phyloP scores from a whole-genome alignment of 208 protist species.

The Acanthamoeba triangularis region DNA sequence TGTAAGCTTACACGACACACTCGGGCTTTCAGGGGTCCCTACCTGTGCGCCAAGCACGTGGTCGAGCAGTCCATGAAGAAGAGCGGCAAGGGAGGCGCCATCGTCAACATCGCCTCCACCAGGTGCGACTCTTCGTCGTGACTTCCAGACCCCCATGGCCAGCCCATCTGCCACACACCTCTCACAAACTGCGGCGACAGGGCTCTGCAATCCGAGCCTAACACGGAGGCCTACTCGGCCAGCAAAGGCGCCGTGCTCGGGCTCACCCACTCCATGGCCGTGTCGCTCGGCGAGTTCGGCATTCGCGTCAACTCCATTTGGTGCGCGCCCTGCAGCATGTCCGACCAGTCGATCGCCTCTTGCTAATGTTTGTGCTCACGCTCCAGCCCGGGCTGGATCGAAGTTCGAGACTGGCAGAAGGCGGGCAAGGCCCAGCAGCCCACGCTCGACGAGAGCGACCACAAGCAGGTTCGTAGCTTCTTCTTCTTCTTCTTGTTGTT shows the following conservation, averaged over 20 bases:
- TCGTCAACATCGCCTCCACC: conserved; percentile 66
- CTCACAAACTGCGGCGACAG: neutral
- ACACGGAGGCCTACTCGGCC: conserved; percentile 67
- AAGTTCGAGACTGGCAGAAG: conserved; percentile 44
- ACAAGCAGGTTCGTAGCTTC: conserved; percentile 66
- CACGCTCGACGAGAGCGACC: conserved; percentile 39
- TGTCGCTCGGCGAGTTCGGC: conserved; percentile 24
- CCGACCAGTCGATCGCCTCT: neutral
- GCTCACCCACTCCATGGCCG: conserved; percentile 55
- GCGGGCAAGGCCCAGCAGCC: conserved; percentile 2
- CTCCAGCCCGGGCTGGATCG: conserved; percentile 51
- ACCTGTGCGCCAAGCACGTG: conserved; percentile 14
- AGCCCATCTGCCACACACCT: neutral
- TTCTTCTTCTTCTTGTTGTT: neutral
- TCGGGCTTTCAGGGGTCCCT: neutral
- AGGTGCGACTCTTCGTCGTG: neutral
- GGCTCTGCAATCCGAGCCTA: conserved; percentile 32
- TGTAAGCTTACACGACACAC: neutral
- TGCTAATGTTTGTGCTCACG: neutral
- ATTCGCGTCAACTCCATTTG: conserved; percentile 73
- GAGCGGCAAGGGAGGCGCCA: conserved; percentile 65
- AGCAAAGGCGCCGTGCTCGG: conserved; percentile 55
- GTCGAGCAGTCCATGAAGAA: conserved; percentile 31
- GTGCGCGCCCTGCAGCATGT: neutral
- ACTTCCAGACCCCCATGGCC: neutral